Conservation (phyloP, 2,329 filamentous ascomycete species). For the Monilinia fructicola region DNA sequence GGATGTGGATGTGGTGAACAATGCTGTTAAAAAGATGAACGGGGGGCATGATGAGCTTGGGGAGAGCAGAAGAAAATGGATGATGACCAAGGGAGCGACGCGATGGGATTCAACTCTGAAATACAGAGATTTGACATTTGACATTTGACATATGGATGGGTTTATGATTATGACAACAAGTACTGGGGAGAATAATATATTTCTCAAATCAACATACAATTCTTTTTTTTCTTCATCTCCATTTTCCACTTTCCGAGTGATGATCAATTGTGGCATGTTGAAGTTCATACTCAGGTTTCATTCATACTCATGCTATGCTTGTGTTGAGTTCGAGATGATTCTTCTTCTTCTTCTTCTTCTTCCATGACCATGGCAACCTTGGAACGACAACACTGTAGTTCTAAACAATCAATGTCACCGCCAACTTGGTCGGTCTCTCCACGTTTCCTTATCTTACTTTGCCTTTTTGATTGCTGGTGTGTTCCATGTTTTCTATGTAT, state of each 20-base stretch:
- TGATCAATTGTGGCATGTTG: neutral
- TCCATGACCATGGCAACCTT: neutral
- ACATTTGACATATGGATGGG: neutral
- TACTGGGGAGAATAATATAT: constrained; percentile 1
- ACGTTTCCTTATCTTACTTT: constrained; percentile 8
- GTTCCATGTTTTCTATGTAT: no score
- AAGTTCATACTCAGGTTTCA: neutral
- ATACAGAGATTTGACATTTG: neutral
- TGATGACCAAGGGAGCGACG: neutral
- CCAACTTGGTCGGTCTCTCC: constrained; percentile 5
- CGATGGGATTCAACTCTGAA: constrained; percentile 12
- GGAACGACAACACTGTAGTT: no score
- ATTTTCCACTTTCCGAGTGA: no score
- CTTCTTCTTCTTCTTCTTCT: no score
- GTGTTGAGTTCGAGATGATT: no score
- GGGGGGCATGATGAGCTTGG: no score
- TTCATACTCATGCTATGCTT: no score
- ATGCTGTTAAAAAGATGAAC: constrained; percentile 25
- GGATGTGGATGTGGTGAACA: constrained; percentile 27
- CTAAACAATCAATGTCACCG: neutral
- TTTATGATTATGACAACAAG: constrained; percentile 11
- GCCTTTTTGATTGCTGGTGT: neutral
- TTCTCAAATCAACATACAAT: neutral
- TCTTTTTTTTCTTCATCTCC: neutral
- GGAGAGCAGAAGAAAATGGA: neutral